Conservation (phyloP, 2,329 filamentous ascomycete species). For the Zalaria obscura region DNA sequence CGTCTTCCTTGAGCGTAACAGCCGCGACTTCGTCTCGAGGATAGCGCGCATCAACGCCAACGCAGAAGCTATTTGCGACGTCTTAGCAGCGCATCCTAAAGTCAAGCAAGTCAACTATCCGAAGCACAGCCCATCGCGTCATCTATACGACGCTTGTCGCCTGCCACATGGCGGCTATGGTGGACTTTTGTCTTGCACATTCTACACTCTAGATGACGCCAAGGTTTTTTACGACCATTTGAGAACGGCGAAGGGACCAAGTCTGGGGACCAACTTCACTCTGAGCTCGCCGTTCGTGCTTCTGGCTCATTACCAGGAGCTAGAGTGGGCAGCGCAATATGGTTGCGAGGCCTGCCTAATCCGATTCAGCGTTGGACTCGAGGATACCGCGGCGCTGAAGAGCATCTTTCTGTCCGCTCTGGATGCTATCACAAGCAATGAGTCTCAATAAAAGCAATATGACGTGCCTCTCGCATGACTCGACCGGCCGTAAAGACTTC, state of each 20-base stretch:
- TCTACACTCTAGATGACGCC: conserved; percentile 55
- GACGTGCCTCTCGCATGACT: too few species aligned
- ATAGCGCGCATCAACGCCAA: conserved; percentile 77
- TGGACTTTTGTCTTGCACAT: conserved; percentile 73
- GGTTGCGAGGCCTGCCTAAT: conserved; percentile 72
- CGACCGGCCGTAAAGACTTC: neutral
- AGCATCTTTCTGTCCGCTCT: conserved; percentile 56
- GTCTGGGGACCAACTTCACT: conserved; percentile 93
- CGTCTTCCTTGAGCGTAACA: conserved; percentile 92
- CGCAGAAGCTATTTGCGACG: conserved; percentile 66
- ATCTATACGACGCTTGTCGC: conserved; percentile 66
- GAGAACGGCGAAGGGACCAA: conserved; percentile 84
- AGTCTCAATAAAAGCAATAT: too few species aligned
- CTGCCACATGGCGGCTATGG: conserved; percentile 71
- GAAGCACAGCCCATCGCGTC: conserved; percentile 54
- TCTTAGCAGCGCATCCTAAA: conserved; percentile 45
- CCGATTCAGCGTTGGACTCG: conserved; percentile 78
- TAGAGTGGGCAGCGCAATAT: conserved; percentile 77
- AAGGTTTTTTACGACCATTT: conserved; percentile 73
- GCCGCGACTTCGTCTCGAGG: conserved; percentile 72
- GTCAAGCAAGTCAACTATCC: conserved; percentile 82
- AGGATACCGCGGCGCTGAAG: conserved; percentile 56
- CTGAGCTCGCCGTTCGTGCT: conserved; percentile 80
- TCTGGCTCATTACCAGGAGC: conserved; percentile 77
- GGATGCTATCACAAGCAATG: conserved; percentile 29